phyloP scores from a whole-genome alignment of 192 early-diverging fungal species.

The Thoreauomyces humboldtii region DNA sequence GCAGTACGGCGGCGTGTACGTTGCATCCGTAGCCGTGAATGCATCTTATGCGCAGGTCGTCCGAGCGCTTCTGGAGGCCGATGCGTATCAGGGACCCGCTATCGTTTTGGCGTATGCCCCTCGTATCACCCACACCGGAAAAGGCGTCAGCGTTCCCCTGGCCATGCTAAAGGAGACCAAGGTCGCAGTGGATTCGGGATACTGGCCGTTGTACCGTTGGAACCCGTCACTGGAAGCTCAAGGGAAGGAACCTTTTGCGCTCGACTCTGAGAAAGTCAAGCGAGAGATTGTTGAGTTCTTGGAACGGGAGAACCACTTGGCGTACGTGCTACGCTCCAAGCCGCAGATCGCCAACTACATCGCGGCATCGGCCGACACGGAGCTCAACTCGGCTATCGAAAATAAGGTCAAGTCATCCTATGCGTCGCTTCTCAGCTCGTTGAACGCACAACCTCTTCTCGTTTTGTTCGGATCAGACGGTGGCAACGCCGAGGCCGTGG shows the following conservation, averaged over 20 bases:
- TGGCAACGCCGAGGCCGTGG: conserved; percentile 80
- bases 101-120: conserved; percentile 89
- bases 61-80: conserved; percentile 86
- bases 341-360: conserved; percentile 58
- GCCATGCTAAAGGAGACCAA: conserved; percentile 85
- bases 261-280: conserved; percentile 78
- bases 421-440: conserved; percentile 62
- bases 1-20: conserved; percentile 87
- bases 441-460: conserved; percentile 76
- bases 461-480: conserved; percentile 90
- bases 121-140: conserved; percentile 24
- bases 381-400: conserved; percentile 41
- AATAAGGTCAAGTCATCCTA: conserved; percentile 59
- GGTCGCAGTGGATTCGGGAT: conserved; percentile 81
- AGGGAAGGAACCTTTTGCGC: conserved; percentile 60
- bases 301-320: conserved; percentile 78
- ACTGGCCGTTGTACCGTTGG: conserved; percentile 96
- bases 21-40: conserved; percentile 87
- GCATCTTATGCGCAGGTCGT: conserved; percentile 85
- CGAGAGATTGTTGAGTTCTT: conserved; percentile 78
- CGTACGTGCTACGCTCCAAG: conserved; percentile 67
- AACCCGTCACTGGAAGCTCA: conserved; percentile 63
- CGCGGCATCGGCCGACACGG: conserved; percentile 63
- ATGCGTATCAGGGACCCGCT: conserved; percentile 82
- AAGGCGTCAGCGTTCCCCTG: conserved; percentile 42